Base-by-base conservation (phyloP, 331 rosid genomes). In the Erythrophleum ivorense region DNA sequence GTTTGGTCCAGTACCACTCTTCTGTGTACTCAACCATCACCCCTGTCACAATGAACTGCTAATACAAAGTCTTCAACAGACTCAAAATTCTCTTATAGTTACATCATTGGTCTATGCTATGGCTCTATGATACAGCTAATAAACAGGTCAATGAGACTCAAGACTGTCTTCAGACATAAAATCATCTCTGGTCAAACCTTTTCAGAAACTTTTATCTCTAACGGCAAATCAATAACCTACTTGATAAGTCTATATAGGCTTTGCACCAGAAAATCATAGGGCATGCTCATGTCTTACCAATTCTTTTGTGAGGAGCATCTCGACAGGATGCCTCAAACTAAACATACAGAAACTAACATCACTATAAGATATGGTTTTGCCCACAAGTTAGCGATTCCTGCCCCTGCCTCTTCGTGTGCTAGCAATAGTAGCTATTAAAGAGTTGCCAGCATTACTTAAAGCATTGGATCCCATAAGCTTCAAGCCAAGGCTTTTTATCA, bases 401-500 rank as follows among this genome's bases (percentile, higher is more conserved):
- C 93, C 91, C 67, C 86, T 78, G 84, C 91, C 92, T 89, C 89
- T 91, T 80, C 97, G 85, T 0, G 91, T 83, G 77, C 72, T 81
- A 15, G 83, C 88, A 69, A 95, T 88, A 65, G 80, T 80, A 75
- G 88, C 48, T 46, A 87, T 86, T 73, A 93, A 71, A 29, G 90
- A 74, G 80, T 79, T 77, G 3, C 85, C 87, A 0, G 80, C 75
- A 82, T 50, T 82, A 38, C 81, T 83, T 16, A 93, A 19, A 67
- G 94, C 91, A 83, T 69, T 69, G 12, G 84, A 73, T 50, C 97
- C 99, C 91, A 95, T 88, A 63, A 93, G 91, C 86, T 89, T 90
- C 80, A 92, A 77, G 71, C 98, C 94, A 29, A 95, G 89, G 83
- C 24, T 77, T 85, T 88, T 91, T 4, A 52, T 85, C 86, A 87